Conservation (phyloP, 768 basidiomycete genomes). For the Termitomyces sp. region DNA sequence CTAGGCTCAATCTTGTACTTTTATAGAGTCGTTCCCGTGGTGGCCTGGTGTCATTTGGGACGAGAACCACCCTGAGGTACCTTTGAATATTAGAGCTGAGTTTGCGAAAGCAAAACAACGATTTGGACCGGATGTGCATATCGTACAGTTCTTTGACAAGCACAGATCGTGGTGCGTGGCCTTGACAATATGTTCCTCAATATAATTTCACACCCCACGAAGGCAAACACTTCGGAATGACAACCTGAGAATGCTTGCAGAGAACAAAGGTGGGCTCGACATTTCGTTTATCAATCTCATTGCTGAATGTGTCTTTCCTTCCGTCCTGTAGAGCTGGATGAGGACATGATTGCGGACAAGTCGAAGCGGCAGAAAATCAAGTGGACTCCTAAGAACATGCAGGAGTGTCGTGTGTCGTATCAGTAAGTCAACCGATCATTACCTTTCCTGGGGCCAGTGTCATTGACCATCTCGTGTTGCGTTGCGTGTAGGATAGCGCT, state of each 20-base stretch:
- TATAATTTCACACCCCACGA: neutral
- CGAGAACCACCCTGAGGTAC: slow-evolving; percentile 56
- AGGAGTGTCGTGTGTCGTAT: slow-evolving; percentile 61
- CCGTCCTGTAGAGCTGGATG: slow-evolving; percentile 53
- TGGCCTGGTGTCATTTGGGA: slow-evolving; percentile 83
- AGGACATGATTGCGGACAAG: slow-evolving; percentile 50
- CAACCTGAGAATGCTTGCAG: slow-evolving; percentile 64
- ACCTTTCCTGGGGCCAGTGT: neutral
- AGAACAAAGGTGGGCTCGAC: slow-evolving; percentile 55
- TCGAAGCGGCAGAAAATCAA: slow-evolving; percentile 63
- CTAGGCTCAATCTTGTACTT: neutral
- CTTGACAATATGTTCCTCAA: neutral
- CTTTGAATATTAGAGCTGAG: slow-evolving; percentile 31
- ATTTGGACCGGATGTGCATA: slow-evolving; percentile 44
- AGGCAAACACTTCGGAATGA: slow-evolving; percentile 64
- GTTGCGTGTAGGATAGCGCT: slow-evolving; percentile 15
- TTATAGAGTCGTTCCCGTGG: slow-evolving; percentile 72
- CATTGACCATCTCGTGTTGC: neutral
- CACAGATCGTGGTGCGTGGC: slow-evolving; percentile 53
- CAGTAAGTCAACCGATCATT: slow-evolving; percentile 44
- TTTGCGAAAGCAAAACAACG: slow-evolving; percentile 29
- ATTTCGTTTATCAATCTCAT: neutral
- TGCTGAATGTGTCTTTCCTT: neutral
- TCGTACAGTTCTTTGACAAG: slow-evolving; percentile 82
- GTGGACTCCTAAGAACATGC: slow-evolving; percentile 36